Evolutionary conservation across 768 basidiomycete species (phyloP), one percentile per base, ranked within the genome.

Genomic region (Cyclocybe aegerita): DNA sequence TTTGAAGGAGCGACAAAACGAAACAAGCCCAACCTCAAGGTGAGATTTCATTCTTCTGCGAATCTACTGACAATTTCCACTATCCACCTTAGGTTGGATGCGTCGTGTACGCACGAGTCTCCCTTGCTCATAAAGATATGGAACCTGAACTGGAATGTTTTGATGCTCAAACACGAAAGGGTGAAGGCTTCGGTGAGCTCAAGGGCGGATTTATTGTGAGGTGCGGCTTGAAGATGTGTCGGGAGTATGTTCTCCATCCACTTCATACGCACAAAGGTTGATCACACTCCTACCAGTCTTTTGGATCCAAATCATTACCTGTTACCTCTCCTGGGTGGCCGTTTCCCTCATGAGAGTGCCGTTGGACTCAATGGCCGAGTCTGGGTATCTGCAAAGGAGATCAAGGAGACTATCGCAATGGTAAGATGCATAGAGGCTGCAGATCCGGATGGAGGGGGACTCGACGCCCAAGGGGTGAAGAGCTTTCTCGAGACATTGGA

Each of bases 81-180:
- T 11, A 39, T 23, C 9, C 32, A 34, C 10, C 12, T 44, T 57
- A 98, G 96, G 85, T 98, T 40, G 96, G 96, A 29, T 82, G 88
- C 4, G 70, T 98, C 31, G 80, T 99, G 1, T 98, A 96, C 65
- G 93, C 93, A 0, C 83, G 95, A 17, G 86, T 99, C 30, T 93
- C 93, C 10, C 73, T 96, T 15, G 94, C 97, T 4, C 93, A 95
- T 62, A 90, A 93, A 61, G 95, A 98, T 66, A 95, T 98, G 90
- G 97, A 99, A 48, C 95, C 97, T 1, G 97, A 99, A 63, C 73
- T 99, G 7, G 93, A 97, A 64, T 99, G 97, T 65, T 92, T 97
- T 60, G 92, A 98, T 62, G 90, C 93, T 1, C 88, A 93, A 59
- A 93, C 91, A 17, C 86, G 83, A 55, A 98, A 97, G 68, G 74